Evolutionary conservation across 129 eudicot species (phyloP).

Genomic region (Flaveria bidentis): DNA sequence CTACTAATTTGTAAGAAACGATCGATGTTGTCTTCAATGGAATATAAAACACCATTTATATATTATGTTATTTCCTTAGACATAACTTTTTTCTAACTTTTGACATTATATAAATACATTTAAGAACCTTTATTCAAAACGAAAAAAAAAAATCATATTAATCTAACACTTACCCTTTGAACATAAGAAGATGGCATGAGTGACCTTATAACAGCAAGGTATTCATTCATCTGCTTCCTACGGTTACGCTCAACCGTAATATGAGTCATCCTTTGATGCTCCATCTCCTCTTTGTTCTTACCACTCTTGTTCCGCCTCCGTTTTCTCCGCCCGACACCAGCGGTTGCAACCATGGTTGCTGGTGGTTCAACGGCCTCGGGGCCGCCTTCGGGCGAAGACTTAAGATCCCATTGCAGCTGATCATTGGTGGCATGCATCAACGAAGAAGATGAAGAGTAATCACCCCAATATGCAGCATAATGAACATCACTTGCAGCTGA

Average conservation of each 20-base stretch:
- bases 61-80: no score
- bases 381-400: slow-evolving; percentile 47
- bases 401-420: slow-evolving; percentile 19
- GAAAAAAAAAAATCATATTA: not conserved
- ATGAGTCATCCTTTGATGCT: slow-evolving; percentile 87
- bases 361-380: slow-evolving; percentile 15
- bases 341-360: not conserved
- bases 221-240: slow-evolving; percentile 85
- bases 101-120: not conserved
- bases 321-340: slow-evolving; percentile 37
- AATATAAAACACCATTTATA: not conserved
- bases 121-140: not conserved
- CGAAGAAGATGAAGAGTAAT: no score
- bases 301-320: slow-evolving; percentile 43
- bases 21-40: not conserved
- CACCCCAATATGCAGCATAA: slow-evolving; percentile 10
- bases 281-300: slow-evolving; percentile 80
- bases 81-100: no score
- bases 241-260: slow-evolving; percentile 88
- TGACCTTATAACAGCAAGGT: slow-evolving; percentile 64
- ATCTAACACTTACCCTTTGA: slow-evolving; percentile 58
- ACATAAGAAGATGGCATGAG: slow-evolving; percentile 75
- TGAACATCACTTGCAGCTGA: slow-evolving; percentile 8
- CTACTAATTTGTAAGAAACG: no score
- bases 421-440: no score